Percentiles rank a stretch among this genome's conserved stretches.
Conservation (phyloP, 208 protist genomes). For the Trypanosoma rangeli region DNA sequence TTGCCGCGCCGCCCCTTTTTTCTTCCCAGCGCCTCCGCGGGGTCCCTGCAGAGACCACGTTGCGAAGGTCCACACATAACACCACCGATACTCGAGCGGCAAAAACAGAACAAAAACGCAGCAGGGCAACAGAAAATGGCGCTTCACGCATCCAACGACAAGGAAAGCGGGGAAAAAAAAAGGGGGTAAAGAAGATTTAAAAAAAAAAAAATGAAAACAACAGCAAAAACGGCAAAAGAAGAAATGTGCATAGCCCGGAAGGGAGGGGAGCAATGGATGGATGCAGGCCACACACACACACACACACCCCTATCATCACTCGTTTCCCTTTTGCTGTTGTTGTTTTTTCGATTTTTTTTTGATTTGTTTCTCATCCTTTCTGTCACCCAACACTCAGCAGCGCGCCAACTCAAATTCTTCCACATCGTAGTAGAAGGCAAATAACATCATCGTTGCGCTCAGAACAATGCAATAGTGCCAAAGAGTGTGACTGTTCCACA, state of each 20-base stretch:
- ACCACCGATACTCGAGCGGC: neutral
- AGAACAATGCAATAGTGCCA: constrained; percentile 68
- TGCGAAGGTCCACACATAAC: neutral
- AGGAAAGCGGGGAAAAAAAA: no score
- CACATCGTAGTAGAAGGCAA: constrained; percentile 68
- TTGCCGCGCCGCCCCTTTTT: no score
- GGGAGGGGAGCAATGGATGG: neutral
- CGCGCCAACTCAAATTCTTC: constrained; percentile 45
- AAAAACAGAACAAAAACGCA: neutral
- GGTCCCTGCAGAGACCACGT: neutral
- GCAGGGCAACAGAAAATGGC: no score
- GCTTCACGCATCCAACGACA: no score
- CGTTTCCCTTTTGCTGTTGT: neutral
- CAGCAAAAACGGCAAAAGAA: no score
- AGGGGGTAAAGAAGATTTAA: no score
- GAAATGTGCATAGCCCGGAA: neutral
- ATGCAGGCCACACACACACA: neutral
- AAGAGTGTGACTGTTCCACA: constrained; percentile 65
- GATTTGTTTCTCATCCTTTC: neutral
- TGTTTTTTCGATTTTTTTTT: neutral
- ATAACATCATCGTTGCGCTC: constrained; percentile 40
- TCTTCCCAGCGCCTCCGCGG: neutral
- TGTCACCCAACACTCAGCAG: constrained; percentile 10
- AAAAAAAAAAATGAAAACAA: no score
- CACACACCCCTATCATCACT: neutral